Evolutionary conservation across 768 basidiomycete species (phyloP).

Genomic region (Collybiopsis luxurians): DNA sequence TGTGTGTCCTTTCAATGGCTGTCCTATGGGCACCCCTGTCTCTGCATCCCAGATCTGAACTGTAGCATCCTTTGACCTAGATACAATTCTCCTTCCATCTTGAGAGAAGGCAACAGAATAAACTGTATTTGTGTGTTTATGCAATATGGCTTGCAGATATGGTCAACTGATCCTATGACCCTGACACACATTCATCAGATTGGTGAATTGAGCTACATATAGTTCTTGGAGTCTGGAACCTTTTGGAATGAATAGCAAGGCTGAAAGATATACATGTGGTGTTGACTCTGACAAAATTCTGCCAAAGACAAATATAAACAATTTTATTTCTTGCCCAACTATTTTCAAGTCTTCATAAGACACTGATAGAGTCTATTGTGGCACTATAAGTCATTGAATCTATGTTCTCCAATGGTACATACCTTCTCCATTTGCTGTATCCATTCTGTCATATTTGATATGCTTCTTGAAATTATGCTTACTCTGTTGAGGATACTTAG

Average conservation of each 20-base stretch:
- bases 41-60: constrained; percentile 50
- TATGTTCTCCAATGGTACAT: no score
- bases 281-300: constrained; percentile 6
- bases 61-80: constrained; percentile 52
- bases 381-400: neutral
- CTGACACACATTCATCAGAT: neutral
- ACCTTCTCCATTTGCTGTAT: no score
- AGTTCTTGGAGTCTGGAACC: constrained; percentile 10
- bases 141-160: neutral
- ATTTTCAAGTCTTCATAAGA: no score
- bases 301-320: constrained; percentile 1
- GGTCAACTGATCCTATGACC: neutral
- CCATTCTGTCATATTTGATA: no score
- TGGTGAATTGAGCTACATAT: neutral
- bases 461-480: neutral
- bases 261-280: constrained; percentile 22
- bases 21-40: constrained; percentile 24
- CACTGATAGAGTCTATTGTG: no score
- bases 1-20: constrained; percentile 11
- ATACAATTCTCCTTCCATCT: constrained; percentile 44
- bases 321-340: neutral
- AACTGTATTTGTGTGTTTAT: constrained; percentile 11
- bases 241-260: constrained; percentile 17
- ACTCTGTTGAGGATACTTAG: neutral
- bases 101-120: constrained; percentile 45